Conservation (phyloP, 129 eudicot species). For the Deinandra increscens region DNA sequence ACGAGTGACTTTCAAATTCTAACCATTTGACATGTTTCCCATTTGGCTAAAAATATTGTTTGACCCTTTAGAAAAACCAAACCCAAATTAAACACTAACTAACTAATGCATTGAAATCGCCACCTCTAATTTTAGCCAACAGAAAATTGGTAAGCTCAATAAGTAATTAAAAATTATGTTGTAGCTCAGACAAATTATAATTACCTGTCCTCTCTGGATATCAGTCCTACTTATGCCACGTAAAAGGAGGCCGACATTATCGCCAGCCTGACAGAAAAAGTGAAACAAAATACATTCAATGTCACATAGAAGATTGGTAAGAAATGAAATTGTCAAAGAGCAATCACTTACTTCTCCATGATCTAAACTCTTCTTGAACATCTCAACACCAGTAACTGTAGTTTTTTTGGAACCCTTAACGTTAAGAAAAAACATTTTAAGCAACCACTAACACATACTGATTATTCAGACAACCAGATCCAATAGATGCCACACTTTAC, state of each 20-base stretch:
- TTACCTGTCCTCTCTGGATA: slow-evolving; percentile 89
- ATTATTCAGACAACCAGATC: slow-evolving; percentile 8
- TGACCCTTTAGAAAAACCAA: neutral
- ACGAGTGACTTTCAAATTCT: neutral
- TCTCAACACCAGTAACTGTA: slow-evolving; percentile 94
- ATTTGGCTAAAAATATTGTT: neutral
- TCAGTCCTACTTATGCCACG: slow-evolving; percentile 92
- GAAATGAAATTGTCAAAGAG: neutral
- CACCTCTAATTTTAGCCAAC: neutral
- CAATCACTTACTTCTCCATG: slow-evolving; percentile 59
- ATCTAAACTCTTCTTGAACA: slow-evolving; percentile 95
- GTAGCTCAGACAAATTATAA: neutral
- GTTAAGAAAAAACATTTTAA: neutral
- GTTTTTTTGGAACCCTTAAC: slow-evolving; percentile 68
- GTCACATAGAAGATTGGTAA: neutral
- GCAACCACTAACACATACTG: slow-evolving; percentile 10
- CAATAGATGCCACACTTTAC: slow-evolving; percentile 27
- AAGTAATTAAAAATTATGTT: neutral
- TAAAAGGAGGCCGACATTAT: slow-evolving; percentile 91
- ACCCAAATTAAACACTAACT: neutral
- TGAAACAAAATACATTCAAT: neutral
- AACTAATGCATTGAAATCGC: neutral
- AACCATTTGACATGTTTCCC: neutral
- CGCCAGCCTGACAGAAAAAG: slow-evolving; percentile 71
- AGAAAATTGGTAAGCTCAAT: neutral